Conservation (phyloP, 1,139 yeast species). For the Pichia sp. region DNA sequence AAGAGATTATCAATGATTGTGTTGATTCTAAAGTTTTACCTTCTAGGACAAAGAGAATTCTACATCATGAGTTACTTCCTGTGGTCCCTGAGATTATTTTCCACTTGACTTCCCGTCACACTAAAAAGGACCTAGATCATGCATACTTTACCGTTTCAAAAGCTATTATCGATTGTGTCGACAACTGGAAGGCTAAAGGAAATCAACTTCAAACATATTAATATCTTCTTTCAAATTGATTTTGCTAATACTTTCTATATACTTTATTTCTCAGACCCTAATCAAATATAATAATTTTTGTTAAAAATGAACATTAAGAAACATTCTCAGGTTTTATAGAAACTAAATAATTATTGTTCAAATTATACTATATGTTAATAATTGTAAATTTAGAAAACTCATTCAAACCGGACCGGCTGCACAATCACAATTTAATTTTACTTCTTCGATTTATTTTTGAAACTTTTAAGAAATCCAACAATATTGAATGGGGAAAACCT, state of each 20-base stretch:
- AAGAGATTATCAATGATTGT: conserved; percentile 54
- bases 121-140: conserved; percentile 46
- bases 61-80: conserved; percentile 75
- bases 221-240: not conserved
- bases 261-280: not conserved
- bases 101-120: conserved; percentile 52
- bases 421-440: not conserved
- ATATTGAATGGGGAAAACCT: not conserved
- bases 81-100: conserved; percentile 69
- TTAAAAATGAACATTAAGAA: not conserved
- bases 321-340: not conserved
- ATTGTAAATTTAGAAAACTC: not conserved
- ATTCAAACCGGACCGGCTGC: not conserved
- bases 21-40: conserved; percentile 53
- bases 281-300: not conserved
- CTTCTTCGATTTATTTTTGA: not conserved
- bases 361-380: not conserved
- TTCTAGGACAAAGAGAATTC: conserved; percentile 63
- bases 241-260: not conserved
- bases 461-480: not conserved
- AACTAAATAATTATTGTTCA: no score
- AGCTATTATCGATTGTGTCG: conserved; percentile 21
- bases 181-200: conserved; percentile 12
- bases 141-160: conserved; percentile 25
- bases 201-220: not conserved